Conservation (phyloP, 495 filamentous ascomycete species). For the Xanthoparmelia taractica region DNA sequence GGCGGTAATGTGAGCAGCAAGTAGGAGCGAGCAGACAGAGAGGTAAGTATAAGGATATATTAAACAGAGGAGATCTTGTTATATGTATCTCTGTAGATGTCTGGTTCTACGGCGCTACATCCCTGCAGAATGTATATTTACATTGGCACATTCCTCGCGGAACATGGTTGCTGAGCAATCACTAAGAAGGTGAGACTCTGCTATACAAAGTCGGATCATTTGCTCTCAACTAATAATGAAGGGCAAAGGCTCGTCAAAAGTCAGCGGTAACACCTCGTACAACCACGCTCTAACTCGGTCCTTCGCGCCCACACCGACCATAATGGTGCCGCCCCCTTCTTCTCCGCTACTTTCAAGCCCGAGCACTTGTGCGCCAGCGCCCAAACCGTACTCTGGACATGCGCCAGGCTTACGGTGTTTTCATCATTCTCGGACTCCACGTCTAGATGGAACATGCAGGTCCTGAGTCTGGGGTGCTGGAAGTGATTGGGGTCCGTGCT, state of each 20-base stretch:
- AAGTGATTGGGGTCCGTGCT: neutral
- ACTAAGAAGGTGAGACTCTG: too few relatives aligned
- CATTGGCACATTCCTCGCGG: too few relatives aligned
- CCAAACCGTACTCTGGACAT: neutral
- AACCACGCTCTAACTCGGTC: neutral
- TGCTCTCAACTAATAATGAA: too few relatives aligned
- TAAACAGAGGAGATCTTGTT: too few relatives aligned
- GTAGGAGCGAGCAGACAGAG: too few relatives aligned
- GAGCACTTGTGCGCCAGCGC: constrained; percentile 1
- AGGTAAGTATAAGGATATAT: too few relatives aligned
- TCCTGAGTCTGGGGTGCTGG: neutral
- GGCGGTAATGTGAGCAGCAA: too few relatives aligned
- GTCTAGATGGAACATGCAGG: neutral
- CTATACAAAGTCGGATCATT: too few relatives aligned
- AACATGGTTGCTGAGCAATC: too few relatives aligned
- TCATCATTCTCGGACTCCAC: neutral
- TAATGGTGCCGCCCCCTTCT: neutral
- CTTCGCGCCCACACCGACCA: neutral
- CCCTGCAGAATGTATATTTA: too few relatives aligned
- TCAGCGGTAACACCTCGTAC: neutral
- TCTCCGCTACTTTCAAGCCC: neutral
- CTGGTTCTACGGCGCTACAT: too few relatives aligned
- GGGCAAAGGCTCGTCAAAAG: neutral
- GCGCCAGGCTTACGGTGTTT: neutral
- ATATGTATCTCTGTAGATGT: too few relatives aligned